These are phyloP conservation scores for Toxicodendron radicans DNA, from an alignment of 345 rosid species.

Conservation along the genomic window DNA sequence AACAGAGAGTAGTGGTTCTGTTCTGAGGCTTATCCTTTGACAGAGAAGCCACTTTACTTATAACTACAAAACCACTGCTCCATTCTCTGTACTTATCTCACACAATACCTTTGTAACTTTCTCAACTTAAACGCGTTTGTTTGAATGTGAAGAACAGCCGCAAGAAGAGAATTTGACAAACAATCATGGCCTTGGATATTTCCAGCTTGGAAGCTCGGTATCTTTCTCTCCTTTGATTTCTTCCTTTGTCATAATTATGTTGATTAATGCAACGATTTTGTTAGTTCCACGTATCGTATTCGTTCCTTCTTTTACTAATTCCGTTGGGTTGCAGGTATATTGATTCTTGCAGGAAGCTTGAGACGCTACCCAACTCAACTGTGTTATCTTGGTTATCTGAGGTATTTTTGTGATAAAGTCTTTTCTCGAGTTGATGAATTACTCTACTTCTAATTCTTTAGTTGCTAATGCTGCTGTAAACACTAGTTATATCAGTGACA, in stretches of 20 bases:
- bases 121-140: not conserved
- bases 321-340: slow-evolving; percentile 35
- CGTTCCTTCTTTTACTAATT: not conserved
- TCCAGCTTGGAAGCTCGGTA: slow-evolving; percentile 32
- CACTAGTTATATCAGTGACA: not conserved
- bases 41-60: slow-evolving; percentile 21
- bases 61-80: not conserved
- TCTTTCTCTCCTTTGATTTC: not conserved
- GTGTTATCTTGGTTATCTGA: slow-evolving; percentile 43
- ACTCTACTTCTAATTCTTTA: not conserved
- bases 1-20: too few species aligned
- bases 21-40: too few species aligned
- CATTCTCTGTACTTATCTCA: not conserved
- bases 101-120: not conserved
- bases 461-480: not conserved
- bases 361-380: slow-evolving; percentile 33
- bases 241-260: too few species aligned
- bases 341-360: slow-evolving; percentile 43
- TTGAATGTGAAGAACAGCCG: not conserved
- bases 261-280: not conserved
- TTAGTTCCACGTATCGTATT: not conserved
- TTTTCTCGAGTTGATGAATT: not conserved
- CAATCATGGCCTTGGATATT: slow-evolving; percentile 19
- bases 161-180: not conserved
- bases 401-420: slow-evolving; percentile 26